phyloP scores from a whole-genome alignment of 148 eudicot genomes.

The Persicaria maculosa region DNA sequence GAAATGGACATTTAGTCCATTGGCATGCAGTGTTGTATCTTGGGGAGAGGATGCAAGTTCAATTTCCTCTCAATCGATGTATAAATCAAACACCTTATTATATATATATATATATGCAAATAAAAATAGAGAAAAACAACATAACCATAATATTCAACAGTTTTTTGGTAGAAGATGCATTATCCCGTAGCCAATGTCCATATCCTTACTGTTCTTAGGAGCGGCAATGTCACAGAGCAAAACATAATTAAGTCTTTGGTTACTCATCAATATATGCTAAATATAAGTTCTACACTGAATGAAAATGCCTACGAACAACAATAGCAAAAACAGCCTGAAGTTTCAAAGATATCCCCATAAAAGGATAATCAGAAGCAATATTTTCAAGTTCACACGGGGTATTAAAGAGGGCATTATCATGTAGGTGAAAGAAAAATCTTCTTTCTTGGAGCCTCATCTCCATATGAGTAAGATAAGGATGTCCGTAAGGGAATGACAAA shows the following conservation, averaged over 20 bases:
- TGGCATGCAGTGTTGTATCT: neutral
- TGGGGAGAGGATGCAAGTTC: neutral
- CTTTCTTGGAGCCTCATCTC: conserved; percentile 57
- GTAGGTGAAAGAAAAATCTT: neutral
- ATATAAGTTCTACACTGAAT: conserved; percentile 15
- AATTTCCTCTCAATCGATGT: neutral
- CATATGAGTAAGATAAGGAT: conserved; percentile 66
- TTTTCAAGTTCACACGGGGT: neutral
- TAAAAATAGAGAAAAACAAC: conserved; percentile 2
- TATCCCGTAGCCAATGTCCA: conserved; percentile 44
- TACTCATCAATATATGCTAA: neutral
- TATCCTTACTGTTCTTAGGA: conserved; percentile 41
- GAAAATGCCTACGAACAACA: conserved; percentile 53
- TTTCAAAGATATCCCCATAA: neutral
- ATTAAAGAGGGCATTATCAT: neutral
- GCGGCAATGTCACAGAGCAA: conserved; percentile 18
- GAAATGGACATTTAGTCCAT: neutral
- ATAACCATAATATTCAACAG: conserved; percentile 54
- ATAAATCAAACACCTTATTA: neutral
- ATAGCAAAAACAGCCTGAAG: conserved; percentile 58
- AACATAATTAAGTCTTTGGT: neutral
- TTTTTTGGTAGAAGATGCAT: conserved; percentile 57
- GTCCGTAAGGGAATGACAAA: conserved; percentile 81
- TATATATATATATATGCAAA: neutral
- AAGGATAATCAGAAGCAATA: neutral